These are phyloP conservation scores for Myxozyma vanderwaltii DNA, from an alignment of 805 yeast species.

Conservation along the genomic window DNA sequence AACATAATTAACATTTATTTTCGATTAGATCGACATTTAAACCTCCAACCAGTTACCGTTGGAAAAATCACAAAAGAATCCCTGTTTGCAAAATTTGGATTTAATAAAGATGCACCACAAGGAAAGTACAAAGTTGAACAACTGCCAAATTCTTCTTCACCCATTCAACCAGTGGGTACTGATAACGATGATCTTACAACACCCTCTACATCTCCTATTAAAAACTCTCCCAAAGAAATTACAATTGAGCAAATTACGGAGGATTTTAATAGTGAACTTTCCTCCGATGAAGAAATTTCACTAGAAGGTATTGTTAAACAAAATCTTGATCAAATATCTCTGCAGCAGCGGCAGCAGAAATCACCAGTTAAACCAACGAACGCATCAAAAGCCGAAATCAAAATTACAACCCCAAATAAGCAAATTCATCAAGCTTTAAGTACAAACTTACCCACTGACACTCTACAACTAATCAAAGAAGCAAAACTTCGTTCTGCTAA, in stretches of 20 bases:
- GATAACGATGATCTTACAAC: not conserved
- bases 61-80: slow-evolving; percentile 15
- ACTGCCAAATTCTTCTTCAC: not conserved
- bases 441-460: slow-evolving; percentile 9
- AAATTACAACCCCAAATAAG: not conserved
- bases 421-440: not conserved
- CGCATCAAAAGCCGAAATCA: not conserved
- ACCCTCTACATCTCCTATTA: slow-evolving; percentile 14
- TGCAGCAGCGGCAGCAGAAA: not conserved
- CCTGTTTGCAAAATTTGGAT: slow-evolving; percentile 23
- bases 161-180: not conserved
- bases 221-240: no score
- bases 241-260: not conserved
- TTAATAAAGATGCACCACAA: slow-evolving; percentile 4
- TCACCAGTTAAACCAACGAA: no score
- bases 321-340: not conserved
- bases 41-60: slow-evolving; percentile 20
- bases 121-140: slow-evolving; percentile 9
- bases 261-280: not conserved
- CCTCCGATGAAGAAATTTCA: not conserved
- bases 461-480: slow-evolving; percentile 4
- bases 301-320: not conserved
- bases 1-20: not conserved
- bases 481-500: slow-evolving; percentile 12
- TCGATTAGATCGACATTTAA: slow-evolving; percentile 20